These are phyloP conservation scores for Wickerhamiella musiphila DNA, from an alignment of 805 yeast genomes.

Conservation along the genomic window DNA sequence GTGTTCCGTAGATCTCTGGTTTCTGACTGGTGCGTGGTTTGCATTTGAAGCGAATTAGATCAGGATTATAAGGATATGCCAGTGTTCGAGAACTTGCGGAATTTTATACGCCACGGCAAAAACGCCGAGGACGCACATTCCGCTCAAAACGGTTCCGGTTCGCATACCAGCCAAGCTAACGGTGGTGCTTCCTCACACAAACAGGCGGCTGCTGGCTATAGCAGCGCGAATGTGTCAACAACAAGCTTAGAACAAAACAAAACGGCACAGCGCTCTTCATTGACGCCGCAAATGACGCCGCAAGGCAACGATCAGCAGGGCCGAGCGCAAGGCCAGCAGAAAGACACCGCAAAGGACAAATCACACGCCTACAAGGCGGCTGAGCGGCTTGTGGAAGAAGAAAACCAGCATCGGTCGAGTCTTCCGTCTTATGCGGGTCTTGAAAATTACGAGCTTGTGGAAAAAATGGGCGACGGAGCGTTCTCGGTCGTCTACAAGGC, in stretches of 20 bases:
- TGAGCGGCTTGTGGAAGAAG: constrained; percentile 26
- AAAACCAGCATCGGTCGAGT: constrained; percentile 17
- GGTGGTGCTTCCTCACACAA: constrained; percentile 2
- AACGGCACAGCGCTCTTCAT: not conserved
- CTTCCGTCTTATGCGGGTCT: constrained; percentile 25
- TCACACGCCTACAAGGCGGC: constrained; percentile 20
- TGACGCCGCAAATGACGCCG: not conserved
- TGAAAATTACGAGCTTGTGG: constrained; percentile 22
- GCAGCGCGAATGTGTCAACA: constrained; percentile 1
- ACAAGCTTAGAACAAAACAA: constrained; percentile 3
- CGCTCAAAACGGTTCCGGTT: constrained; percentile 12
- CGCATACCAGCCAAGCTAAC: constrained; percentile 1
- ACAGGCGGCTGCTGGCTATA: constrained; percentile 2
- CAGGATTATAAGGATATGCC: too few relatives aligned
- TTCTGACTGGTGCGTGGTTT: too few relatives aligned
- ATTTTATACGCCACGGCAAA: constrained; percentile 47
- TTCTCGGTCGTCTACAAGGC: constrained; percentile 76
- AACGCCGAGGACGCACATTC: too few relatives aligned
- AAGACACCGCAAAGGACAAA: constrained; percentile 1
- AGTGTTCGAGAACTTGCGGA: constrained; percentile 32
- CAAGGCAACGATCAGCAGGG: not conserved
- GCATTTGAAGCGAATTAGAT: too few relatives aligned
- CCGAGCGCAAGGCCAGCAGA: not conserved
- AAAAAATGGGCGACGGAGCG: constrained; percentile 53
- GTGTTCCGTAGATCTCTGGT: too few relatives aligned